Conservation (phyloP, 2,329 filamentous ascomycete species). For the Verticillium tricorpus region DNA sequence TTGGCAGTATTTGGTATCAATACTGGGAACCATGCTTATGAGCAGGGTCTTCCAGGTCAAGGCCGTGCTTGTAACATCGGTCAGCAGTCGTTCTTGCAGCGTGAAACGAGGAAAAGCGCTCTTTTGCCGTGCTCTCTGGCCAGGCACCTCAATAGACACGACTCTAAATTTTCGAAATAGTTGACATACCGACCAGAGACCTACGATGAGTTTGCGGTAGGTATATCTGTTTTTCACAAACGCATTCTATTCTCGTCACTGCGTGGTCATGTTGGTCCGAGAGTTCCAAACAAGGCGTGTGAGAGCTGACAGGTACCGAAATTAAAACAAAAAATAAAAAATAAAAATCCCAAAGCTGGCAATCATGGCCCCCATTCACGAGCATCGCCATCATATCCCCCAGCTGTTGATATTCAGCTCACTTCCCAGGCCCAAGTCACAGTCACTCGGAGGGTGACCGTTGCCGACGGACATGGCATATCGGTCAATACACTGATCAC, state of each 20-base stretch:
- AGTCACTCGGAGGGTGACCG: no score
- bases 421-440: no score
- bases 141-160: constrained; percentile 45
- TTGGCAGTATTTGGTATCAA: constrained; percentile 1
- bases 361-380: constrained; percentile 55
- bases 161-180: not conserved
- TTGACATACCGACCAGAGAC: not conserved
- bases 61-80: constrained; percentile 32
- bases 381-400: no score
- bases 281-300: no score
- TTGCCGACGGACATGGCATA: no score
- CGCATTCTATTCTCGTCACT: constrained; percentile 55
- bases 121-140: constrained; percentile 75
- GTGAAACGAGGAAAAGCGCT: constrained; percentile 47
- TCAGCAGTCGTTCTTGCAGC: not conserved
- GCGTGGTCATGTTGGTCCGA: not conserved
- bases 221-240: no score
- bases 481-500: no score
- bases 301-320: constrained; percentile 40
- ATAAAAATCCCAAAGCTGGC: constrained; percentile 77
- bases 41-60: constrained; percentile 38
- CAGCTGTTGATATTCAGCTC: no score
- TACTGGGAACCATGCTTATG: constrained; percentile 15
- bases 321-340: no score
- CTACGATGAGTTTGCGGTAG: no score